A percentile compares a stretch with the other conserved stretches of the same genome.
Conservation (phyloP, 495 filamentous ascomycete species). For the Daldinia grandis region DNA sequence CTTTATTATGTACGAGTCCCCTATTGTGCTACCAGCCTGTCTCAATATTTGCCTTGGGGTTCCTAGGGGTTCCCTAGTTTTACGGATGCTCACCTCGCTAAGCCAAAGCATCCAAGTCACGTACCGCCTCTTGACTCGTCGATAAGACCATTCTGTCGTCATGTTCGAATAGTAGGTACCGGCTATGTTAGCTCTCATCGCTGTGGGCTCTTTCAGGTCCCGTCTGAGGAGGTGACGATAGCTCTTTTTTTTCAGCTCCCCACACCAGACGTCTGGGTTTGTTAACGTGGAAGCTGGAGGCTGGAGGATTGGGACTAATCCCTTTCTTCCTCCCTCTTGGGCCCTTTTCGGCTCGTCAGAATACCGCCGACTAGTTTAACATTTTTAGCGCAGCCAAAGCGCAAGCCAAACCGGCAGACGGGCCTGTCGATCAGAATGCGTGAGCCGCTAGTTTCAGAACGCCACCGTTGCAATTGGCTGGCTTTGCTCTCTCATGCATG, state of each 20-base stretch:
- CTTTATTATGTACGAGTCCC: neutral
- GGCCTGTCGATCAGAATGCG: constrained; percentile 40
- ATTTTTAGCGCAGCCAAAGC: constrained; percentile 27
- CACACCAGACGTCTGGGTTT: constrained; percentile 11
- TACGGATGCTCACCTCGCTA: constrained; percentile 1
- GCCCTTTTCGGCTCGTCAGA: constrained; percentile 17
- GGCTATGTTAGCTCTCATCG: constrained; percentile 7
- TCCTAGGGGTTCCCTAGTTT: neutral
- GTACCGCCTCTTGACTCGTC: constrained; percentile 5
- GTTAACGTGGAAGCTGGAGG: constrained; percentile 26
- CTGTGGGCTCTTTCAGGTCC: constrained; percentile 2
- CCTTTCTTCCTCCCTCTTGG: neutral
- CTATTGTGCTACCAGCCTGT: constrained; percentile 23
- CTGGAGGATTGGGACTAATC: constrained; percentile 15
- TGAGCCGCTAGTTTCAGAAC: constrained; percentile 32
- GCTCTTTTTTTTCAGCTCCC: constrained; percentile 26
- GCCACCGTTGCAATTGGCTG: constrained; percentile 25
- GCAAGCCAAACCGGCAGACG: constrained; percentile 20
- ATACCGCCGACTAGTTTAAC: constrained; percentile 22
- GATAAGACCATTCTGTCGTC: constrained; percentile 17
- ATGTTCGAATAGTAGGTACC: neutral
- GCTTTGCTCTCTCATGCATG: constrained; percentile 10
- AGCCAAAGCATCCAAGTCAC: constrained; percentile 4
- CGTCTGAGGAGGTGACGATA: constrained; percentile 22
- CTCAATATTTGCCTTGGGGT: constrained; percentile 6